phyloP scores from a whole-genome alignment of 164 flowering plant genomes.

The Macadamia tetraphylla region DNA sequence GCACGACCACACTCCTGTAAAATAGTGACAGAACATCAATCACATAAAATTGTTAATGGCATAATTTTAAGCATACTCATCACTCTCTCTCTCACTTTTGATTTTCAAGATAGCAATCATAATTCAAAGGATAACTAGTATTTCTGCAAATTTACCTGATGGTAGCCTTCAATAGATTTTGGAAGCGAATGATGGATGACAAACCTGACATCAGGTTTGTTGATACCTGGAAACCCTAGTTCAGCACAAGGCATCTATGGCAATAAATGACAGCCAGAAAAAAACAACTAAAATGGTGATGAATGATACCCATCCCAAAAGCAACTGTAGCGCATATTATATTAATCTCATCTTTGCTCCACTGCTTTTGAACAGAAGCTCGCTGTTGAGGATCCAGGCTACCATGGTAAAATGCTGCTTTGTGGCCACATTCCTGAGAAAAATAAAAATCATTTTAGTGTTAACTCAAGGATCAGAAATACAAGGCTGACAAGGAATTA shows the following conservation, averaged over 20 bases:
- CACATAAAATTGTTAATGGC: no score
- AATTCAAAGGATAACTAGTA: neutral
- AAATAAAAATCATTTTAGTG: neutral
- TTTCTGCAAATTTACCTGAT: constrained; percentile 55
- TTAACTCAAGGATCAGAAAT: neutral
- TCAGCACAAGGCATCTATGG: constrained; percentile 13
- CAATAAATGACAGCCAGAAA: neutral
- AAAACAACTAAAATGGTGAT: constrained; percentile 11
- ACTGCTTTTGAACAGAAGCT: constrained; percentile 76
- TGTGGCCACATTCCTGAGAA: constrained; percentile 85
- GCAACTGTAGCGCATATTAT: constrained; percentile 98
- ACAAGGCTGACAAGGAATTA: neutral
- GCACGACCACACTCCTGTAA: constrained; percentile 97
- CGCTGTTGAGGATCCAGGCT: constrained; percentile 86
- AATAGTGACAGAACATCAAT: constrained; percentile 5
- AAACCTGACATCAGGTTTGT: constrained; percentile 97
- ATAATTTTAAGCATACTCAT: neutral
- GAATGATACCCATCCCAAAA: constrained; percentile 90
- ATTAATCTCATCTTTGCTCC: constrained; percentile 97
- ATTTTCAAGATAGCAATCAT: neutral
- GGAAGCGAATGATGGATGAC: constrained; percentile 98
- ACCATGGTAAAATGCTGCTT: constrained; percentile 95
- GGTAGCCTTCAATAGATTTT: constrained; percentile 97
- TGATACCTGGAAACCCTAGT: constrained; percentile 62
- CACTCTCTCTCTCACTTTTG: neutral